Base-by-base conservation (phyloP, 179 eudicot genomes). In the Gypsophila paniculata region DNA sequence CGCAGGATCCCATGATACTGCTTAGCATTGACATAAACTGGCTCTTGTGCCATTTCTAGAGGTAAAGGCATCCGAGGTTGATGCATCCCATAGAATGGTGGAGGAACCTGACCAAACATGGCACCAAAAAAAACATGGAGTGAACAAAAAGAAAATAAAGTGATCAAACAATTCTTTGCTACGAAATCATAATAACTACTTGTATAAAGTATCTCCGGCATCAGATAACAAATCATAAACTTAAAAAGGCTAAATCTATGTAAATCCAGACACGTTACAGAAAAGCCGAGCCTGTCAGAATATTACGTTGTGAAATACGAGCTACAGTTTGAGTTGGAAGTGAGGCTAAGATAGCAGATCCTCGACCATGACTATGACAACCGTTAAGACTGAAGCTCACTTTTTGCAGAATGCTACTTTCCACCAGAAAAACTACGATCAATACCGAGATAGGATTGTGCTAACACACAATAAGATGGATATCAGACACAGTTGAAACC, bases 1-100 rank as follows among this genome's bases (percentile, higher is more conserved):
- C 91, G 75, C 49, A 87, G 75, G 74, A 89, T 87, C 5, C 87
- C 91, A 32, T 83, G 86, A 68, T 89, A 89, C 54, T 89, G 96
- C 80, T 89, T 89, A 36, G 91, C 91, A 83, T 89, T 89, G 23
- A 89, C 96, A 76, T 89, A 89, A 61, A 89, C 91, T 66, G 91
- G 96, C 74, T 89, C 96, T 58, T 83, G 84, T 29, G 85, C 81
- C 90, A 89, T 83, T 72, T 89, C 96, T 71, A 86, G 83, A 59
- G 88, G 90, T 75, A 87, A 78, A 38, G 91, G 88, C 88, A 87
- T 86, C 77, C 91, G 79, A 7, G 88, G 72, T 25, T 86, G 87
- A 67, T 85, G 91, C 90, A 86, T 83, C 62, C 86, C 95, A 73
- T 78, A 82, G 44, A 84, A 75, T 65, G 82, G 87, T 66, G 91